Evolutionary conservation across 495 filamentous ascomycete species (phyloP).

Genomic region (Daldinia bambusicola): DNA sequence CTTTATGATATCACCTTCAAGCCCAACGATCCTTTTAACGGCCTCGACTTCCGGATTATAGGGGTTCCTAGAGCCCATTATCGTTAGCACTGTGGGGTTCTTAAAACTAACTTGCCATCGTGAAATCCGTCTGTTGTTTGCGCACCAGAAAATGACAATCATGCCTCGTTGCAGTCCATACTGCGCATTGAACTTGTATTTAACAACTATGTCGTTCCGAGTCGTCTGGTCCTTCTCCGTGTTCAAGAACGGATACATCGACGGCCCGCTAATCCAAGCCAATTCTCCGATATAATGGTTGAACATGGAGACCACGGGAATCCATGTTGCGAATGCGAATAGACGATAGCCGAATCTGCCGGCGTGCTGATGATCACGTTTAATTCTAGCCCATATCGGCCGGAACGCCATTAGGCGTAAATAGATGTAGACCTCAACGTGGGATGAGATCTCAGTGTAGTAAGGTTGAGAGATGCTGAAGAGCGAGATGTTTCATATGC

Average conservation of each 20-base stretch:
- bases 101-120: background rate
- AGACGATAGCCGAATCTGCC: constrained; percentile 57
- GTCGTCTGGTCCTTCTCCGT: constrained; percentile 67
- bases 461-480: background rate
- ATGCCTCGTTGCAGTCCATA: constrained; percentile 61
- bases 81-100: constrained; percentile 15
- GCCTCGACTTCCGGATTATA: constrained; percentile 65
- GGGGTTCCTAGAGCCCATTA: constrained; percentile 64
- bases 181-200: constrained; percentile 59
- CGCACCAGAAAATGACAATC: constrained; percentile 65
- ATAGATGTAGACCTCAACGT: background rate
- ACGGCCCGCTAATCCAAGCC: constrained; percentile 71
- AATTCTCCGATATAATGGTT: constrained; percentile 69
- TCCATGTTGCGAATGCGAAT: constrained; percentile 65
- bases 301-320: constrained; percentile 73
- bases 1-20: constrained; percentile 74
- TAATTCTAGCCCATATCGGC: constrained; percentile 48
- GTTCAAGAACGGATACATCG: constrained; percentile 83
- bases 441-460: background rate
- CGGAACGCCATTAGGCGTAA: constrained; percentile 47
- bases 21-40: constrained; percentile 75
- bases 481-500: background rate
- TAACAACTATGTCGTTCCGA: constrained; percentile 63
- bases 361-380: constrained; percentile 43
- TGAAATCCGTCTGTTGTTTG: constrained; percentile 26